These are phyloP conservation scores for Saprolegnia parasitica DNA, from an alignment of 352 stramenopile genomes.

Conservation along the genomic window DNA sequence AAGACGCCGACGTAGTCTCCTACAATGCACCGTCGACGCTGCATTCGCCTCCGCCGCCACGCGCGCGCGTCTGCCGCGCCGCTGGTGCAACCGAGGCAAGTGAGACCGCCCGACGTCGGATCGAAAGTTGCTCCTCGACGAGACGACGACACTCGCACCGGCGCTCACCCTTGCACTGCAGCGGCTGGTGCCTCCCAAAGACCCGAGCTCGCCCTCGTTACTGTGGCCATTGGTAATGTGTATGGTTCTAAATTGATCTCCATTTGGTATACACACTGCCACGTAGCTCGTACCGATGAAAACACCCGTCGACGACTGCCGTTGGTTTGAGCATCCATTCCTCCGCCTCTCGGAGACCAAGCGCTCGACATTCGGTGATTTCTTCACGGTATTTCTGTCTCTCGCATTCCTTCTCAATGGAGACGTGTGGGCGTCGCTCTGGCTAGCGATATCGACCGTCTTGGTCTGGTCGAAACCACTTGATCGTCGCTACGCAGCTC, in stretches of 20 bases:
- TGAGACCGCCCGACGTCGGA: not conserved
- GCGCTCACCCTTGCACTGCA: not conserved
- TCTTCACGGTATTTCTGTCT: no score
- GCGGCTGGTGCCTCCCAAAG: not conserved
- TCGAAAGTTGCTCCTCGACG: not conserved
- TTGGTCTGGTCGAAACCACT: not conserved
- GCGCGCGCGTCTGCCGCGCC: not conserved
- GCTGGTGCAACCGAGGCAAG: not conserved
- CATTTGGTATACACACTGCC: no score
- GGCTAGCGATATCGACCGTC: not conserved
- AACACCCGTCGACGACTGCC: not conserved
- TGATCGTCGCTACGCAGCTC: not conserved
- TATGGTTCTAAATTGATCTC: no score
- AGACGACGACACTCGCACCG: not conserved
- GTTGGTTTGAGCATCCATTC: no score
- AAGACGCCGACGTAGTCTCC: no score
- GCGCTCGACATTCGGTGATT: no score
- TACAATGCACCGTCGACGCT: no score
- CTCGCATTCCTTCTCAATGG: no score
- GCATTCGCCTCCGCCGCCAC: no score
- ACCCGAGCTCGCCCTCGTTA: not conserved
- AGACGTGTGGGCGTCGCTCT: not conserved
- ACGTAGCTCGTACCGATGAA: not conserved
- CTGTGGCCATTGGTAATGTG: not conserved
- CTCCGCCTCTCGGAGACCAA: no score